A percentile compares a stretch with the other conserved stretches of the same genome.
phyloP scores from a whole-genome alignment of 2,329 filamentous ascomycete genomes.

The Orbilia oligospora region DNA sequence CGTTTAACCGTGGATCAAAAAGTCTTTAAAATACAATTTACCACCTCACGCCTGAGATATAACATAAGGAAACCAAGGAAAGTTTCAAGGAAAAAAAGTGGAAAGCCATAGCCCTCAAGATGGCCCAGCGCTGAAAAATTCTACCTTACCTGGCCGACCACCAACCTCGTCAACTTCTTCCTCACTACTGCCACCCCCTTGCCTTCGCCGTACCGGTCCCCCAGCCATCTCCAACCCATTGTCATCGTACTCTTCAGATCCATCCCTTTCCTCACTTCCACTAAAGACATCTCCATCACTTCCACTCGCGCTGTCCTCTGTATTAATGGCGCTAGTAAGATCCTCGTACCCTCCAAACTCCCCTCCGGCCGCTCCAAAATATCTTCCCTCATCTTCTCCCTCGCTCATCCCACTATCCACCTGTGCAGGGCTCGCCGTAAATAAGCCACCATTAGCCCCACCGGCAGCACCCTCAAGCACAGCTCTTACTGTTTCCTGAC shows the following conservation, averaged over 20 bases:
- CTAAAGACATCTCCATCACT: conserved; percentile 56
- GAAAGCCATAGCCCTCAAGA: conserved; percentile 11
- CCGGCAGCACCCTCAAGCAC: not conserved
- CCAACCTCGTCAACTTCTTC: conserved; percentile 31
- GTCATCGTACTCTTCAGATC: conserved; percentile 25
- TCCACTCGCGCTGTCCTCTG: conserved; percentile 53
- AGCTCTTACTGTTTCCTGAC: conserved; percentile 49
- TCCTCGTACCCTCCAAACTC: conserved; percentile 53
- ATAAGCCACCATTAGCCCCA: conserved; percentile 1
- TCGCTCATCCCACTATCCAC: conserved; percentile 41
- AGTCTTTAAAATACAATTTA: conserved; percentile 25
- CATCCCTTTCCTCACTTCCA: conserved; percentile 37
- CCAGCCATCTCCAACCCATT: conserved; percentile 48
- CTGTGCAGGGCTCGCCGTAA: conserved; percentile 35
- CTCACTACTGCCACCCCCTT: not conserved
- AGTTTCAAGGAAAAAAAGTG: not conserved
- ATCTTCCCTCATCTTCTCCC: conserved; percentile 29
- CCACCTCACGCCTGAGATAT: conserved; percentile 14
- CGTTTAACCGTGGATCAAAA: not conserved
- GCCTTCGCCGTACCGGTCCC: conserved; percentile 8
- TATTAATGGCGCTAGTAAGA: conserved; percentile 48
- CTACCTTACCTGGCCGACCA: conserved; percentile 39
- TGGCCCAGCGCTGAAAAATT: conserved; percentile 51
- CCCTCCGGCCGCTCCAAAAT: conserved; percentile 53
- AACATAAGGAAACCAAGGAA: not conserved